These are phyloP conservation scores for Ganoderma lingzhi DNA, from an alignment of 1,284 basidiomycete genomes.

Conservation along the genomic window DNA sequence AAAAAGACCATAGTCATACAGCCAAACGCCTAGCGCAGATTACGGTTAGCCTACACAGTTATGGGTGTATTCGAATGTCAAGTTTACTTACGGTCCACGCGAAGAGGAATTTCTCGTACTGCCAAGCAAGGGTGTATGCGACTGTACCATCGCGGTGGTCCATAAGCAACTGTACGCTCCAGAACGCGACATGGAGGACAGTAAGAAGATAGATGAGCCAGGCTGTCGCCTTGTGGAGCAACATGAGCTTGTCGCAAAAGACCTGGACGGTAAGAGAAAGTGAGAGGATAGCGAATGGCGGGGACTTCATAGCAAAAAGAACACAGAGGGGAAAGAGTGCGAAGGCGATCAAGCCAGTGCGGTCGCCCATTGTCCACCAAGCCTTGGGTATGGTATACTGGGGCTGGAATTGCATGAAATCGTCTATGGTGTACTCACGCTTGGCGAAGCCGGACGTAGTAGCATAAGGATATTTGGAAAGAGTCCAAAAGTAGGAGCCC, in stretches of 20 bases:
- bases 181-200: conserved; percentile 74
- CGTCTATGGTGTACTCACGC: conserved; percentile 38
- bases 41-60: conserved; percentile 1
- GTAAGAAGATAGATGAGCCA: conserved; percentile 79
- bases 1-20: conserved; percentile 74
- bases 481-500: conserved; percentile 51
- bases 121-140: conserved; percentile 71
- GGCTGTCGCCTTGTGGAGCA: conserved; percentile 79
- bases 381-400: conserved; percentile 75
- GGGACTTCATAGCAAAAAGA: conserved; percentile 82
- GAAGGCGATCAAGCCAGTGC: conserved; percentile 82
- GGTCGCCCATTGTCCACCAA: conserved; percentile 80
- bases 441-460: conserved; percentile 41
- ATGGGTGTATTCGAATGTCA: neutral
- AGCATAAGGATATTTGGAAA: conserved; percentile 26
- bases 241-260: conserved; percentile 80
- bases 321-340: conserved; percentile 82
- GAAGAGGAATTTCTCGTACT: conserved; percentile 76
- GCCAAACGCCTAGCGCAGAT: conserved; percentile 63
- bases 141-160: conserved; percentile 63
- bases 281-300: conserved; percentile 85
- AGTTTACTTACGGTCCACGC: conserved; percentile 72
- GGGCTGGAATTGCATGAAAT: conserved; percentile 49
- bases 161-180: conserved; percentile 75
- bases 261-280: conserved; percentile 73